These are phyloP conservation scores for Nemania abortiva DNA, from an alignment of 2,329 filamentous ascomycete species.

Conservation along the genomic window DNA sequence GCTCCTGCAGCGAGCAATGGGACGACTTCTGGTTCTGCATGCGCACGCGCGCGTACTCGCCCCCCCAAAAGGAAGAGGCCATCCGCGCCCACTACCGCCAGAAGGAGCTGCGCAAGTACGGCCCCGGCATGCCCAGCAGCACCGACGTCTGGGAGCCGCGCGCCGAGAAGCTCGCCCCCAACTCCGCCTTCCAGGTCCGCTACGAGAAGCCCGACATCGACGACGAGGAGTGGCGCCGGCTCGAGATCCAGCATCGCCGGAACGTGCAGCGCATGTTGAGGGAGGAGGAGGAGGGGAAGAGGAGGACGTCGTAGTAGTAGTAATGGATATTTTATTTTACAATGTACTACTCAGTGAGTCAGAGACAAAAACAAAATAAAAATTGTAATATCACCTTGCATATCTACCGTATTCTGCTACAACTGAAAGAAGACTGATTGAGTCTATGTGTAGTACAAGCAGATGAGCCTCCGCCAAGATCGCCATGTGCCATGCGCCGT, in stretches of 20 bases:
- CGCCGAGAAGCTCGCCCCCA: constrained; percentile 67
- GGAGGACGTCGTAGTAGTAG: background rate
- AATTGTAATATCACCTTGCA: background rate
- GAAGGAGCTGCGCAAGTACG: constrained; percentile 73
- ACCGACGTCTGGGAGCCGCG: constrained; percentile 92
- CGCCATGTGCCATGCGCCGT: background rate
- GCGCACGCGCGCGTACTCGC: constrained; percentile 76
- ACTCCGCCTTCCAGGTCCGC: constrained; percentile 58
- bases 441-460: too few relatives aligned
- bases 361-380: background rate
- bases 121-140: constrained; percentile 74
- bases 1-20: constrained; percentile 87
- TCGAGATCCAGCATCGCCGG: constrained; percentile 51
- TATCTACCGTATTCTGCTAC: background rate
- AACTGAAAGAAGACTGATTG: too few relatives aligned
- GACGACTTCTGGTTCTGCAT: constrained; percentile 98
- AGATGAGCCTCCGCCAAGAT: too few relatives aligned
- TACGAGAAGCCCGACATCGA: constrained; percentile 55
- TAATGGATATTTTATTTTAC: background rate
- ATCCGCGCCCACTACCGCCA: constrained; percentile 76
- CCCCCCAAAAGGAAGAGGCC: constrained; percentile 69
- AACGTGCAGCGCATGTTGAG: constrained; percentile 41
- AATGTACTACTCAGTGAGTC: background rate
- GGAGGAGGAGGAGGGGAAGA: constrained; percentile 31
- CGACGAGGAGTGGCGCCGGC: constrained; percentile 59